Base-by-base conservation (phyloP, 257 asterid species). In the Gentiana dahurica region DNA sequence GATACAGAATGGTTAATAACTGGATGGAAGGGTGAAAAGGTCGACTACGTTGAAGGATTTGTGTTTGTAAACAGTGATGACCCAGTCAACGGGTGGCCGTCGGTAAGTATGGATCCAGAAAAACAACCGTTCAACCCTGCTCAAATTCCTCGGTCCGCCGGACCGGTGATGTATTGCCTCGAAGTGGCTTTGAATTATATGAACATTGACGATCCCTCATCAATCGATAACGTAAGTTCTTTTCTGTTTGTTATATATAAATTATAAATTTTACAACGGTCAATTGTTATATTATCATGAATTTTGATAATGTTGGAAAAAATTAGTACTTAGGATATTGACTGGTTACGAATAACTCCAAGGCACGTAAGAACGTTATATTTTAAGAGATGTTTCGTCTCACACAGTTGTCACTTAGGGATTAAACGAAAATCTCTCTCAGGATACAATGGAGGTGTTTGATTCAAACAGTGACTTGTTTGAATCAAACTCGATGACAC, bases 11-110 rank as follows among this genome's bases (percentile, higher is more conserved):
- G 56, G n/a, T 77, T 85, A 0, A 81, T 87, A 54, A 81, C 69
- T 63, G 79, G 74, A 34, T 62, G 43, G 51, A 47, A 43, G 9
- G 76, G 70, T 1, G 92, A 75, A 15, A 45, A 56, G 24, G 85
- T 91, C 57, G 82, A 91, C 58, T 91, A 91, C 84, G 82, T 87
- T 2, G 96, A 87, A 75, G 96, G 96, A 0, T 91, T 87, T 51
- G 85, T 78, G 47, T 81, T 87, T 15, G 94, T 81, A 45, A 85
- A 87, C 73, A 74, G 88, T 38, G 81, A 75, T 32, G 94, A 91
- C 78, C 85, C 85, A 41, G 77, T 83, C 12, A 91, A 78, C 54
- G 98, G 98, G 4, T 91, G 92, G 92, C 82, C 83, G 4, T 79
- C 96, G 1, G 90, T 87, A 32, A 82, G 73, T 1, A 49, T 87